Evolutionary conservation across 805 yeast species (phyloP).

Genomic region (Ogataea ganodermae): DNA sequence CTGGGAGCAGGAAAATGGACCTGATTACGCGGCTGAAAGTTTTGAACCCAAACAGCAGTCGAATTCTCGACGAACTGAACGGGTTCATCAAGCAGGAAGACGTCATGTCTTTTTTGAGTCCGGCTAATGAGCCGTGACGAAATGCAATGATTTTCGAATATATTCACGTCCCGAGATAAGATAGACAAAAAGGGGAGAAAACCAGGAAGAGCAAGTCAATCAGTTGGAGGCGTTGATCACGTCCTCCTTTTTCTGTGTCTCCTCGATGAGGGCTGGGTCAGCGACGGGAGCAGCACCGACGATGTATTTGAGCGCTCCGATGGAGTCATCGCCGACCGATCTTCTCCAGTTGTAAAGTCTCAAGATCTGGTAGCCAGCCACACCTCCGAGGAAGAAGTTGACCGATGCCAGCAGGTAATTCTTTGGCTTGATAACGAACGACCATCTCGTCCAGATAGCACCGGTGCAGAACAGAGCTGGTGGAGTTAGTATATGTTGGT

Average conservation of each 20-base stretch:
- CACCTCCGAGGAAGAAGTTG: conserved; percentile 87
- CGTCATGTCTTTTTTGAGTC: conserved; percentile 17
- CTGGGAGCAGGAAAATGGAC: no score
- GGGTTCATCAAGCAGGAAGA: conserved; percentile 30
- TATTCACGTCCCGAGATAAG: background rate
- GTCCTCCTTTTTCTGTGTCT: conserved; percentile 9
- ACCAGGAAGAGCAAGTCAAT: background rate
- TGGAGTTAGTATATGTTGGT: background rate
- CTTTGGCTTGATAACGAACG: conserved; percentile 87
- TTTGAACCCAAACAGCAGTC: conserved; percentile 38
- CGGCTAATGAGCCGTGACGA: background rate
- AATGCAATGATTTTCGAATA: background rate
- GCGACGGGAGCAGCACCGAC: conserved; percentile 43
- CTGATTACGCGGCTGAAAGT: conserved; percentile 40
- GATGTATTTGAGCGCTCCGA: conserved; percentile 60
- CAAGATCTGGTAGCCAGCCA: conserved; percentile 80
- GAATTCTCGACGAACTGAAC: conserved; percentile 28
- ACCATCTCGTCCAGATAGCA: conserved; percentile 97
- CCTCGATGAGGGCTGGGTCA: conserved; percentile 4
- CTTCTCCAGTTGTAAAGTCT: conserved; percentile 72
- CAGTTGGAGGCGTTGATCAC: conserved; percentile 5
- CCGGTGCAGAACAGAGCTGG: conserved; percentile 87
- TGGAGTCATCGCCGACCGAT: conserved; percentile 59
- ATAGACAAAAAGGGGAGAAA: background rate
- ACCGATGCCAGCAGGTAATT: conserved; percentile 88